Percentiles rank a stretch among this genome's conserved stretches.
These are phyloP conservation scores for Alternaria alternata DNA, from an alignment of 2,329 filamentous ascomycete genomes.

Conservation along the genomic window DNA sequence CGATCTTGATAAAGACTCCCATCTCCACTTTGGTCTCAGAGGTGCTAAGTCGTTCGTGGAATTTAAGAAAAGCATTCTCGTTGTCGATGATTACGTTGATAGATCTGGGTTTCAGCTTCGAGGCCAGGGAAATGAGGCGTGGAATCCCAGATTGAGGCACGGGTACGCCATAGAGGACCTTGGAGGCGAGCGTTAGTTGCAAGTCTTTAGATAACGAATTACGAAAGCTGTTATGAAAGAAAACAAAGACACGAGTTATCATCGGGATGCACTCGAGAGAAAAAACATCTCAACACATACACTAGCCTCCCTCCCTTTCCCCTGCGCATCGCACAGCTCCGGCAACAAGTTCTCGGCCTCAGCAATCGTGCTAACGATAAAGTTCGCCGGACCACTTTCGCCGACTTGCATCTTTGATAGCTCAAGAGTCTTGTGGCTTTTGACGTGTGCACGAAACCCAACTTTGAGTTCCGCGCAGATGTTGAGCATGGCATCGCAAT, in stretches of 20 bases:
- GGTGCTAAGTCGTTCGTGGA: constrained; percentile 47
- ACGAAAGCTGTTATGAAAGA: background rate
- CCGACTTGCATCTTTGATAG: constrained; percentile 76
- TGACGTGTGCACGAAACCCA: constrained; percentile 78
- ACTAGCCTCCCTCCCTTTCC: constrained; percentile 64
- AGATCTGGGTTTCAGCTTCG: constrained; percentile 60
- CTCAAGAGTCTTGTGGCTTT: constrained; percentile 82
- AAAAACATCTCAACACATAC: constrained; percentile 51
- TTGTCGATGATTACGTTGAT: constrained; percentile 76
- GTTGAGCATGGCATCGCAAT: constrained; percentile 76
- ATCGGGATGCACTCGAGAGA: background rate
- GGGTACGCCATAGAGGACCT: constrained; percentile 77
- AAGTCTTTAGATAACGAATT: background rate
- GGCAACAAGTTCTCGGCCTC: constrained; percentile 74
- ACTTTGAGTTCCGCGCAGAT: constrained; percentile 67
- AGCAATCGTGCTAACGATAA: constrained; percentile 77
- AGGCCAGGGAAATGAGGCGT: constrained; percentile 66
- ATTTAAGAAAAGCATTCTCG: constrained; percentile 55
- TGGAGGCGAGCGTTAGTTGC: background rate
- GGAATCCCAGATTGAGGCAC: constrained; percentile 67
- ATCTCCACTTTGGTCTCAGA: constrained; percentile 47
- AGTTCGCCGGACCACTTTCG: constrained; percentile 59
- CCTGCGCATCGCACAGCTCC: constrained; percentile 66
- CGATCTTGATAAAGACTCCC: constrained; percentile 74
- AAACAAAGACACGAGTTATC: background rate